A percentile compares a stretch with the other conserved stretches of the same genome.
Conservation (phyloP, 768 basidiomycete genomes). For the Lenzites betulinus region DNA sequence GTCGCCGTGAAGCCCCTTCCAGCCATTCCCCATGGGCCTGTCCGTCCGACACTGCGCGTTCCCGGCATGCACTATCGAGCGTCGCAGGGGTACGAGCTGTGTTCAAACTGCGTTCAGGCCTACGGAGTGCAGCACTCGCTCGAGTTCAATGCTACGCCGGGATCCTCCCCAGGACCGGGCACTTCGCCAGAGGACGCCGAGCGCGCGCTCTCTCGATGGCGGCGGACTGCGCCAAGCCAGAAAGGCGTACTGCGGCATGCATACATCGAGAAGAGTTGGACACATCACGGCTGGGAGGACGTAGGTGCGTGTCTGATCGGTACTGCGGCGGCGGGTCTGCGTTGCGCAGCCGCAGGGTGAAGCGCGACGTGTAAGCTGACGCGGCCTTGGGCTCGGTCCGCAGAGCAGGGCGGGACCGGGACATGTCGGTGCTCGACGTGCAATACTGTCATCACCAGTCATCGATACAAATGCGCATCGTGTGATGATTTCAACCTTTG, state of each 20-base stretch:
- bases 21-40: neutral
- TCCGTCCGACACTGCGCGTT: neutral
- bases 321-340: conserved; percentile 1
- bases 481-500: conserved; percentile 84
- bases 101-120: conserved; percentile 73
- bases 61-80: conserved; percentile 11
- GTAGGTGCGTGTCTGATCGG: conserved; percentile 60
- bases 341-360: conserved; percentile 4
- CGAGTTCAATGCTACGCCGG: conserved; percentile 53
- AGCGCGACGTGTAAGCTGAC: conserved; percentile 5
- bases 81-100: conserved; percentile 78
- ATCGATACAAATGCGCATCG: conserved; percentile 83
- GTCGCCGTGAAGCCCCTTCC: conserved; percentile 5
- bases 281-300: conserved; percentile 80
- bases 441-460: conserved; percentile 53
- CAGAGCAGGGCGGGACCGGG: conserved; percentile 71
- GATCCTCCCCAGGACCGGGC: conserved; percentile 44
- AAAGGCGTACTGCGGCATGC: conserved; percentile 84
- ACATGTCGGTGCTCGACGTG: conserved; percentile 83
- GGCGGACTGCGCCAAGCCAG: conserved; percentile 64
- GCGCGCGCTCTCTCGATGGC: conserved; percentile 54
- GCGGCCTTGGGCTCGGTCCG: conserved; percentile 22
- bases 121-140: conserved; percentile 80
- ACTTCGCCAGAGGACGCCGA: conserved; percentile 58
- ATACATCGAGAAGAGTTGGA: conserved; percentile 88